These are phyloP conservation scores for Heritiera fomes DNA, from an alignment of 345 rosid species.

Conservation along the genomic window DNA sequence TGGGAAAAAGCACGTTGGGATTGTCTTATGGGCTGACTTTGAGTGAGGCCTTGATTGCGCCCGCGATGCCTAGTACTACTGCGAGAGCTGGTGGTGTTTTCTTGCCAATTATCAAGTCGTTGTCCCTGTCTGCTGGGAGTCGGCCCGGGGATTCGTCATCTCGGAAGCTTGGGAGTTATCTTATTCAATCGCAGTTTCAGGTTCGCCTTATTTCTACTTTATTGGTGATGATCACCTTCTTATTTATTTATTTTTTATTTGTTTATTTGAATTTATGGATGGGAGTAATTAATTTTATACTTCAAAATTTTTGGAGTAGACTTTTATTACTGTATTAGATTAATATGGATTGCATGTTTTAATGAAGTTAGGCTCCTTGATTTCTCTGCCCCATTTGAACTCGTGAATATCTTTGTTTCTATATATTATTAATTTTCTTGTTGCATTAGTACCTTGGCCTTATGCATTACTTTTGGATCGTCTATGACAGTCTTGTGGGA, in stretches of 20 bases:
- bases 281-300: background rate
- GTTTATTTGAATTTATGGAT: background rate
- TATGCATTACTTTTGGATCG: slow-evolving; percentile 29
- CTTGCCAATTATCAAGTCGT: slow-evolving; percentile 83
- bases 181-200: slow-evolving; percentile 85
- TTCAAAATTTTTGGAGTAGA: too few relatives aligned
- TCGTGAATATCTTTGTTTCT: background rate
- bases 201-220: slow-evolving; percentile 31
- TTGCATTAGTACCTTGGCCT: slow-evolving; percentile 15
- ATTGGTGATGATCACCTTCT: background rate
- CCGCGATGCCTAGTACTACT: slow-evolving; percentile 97
- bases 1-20: slow-evolving; percentile 88
- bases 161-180: slow-evolving; percentile 76
- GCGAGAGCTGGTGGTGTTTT: slow-evolving; percentile 97
- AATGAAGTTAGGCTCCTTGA: background rate
- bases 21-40: slow-evolving; percentile 82
- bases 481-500: slow-evolving; percentile 67
- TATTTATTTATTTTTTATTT: background rate
- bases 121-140: slow-evolving; percentile 85
- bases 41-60: slow-evolving; percentile 90
- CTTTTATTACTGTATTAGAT: background rate
- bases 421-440: background rate
- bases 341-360: background rate
- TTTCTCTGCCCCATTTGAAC: slow-evolving; percentile 4
- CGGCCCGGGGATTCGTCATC: slow-evolving; percentile 75